These are phyloP conservation scores for Aspergillus latus DNA, from an alignment of 2,329 filamentous ascomycete genomes.

Conservation along the genomic window DNA sequence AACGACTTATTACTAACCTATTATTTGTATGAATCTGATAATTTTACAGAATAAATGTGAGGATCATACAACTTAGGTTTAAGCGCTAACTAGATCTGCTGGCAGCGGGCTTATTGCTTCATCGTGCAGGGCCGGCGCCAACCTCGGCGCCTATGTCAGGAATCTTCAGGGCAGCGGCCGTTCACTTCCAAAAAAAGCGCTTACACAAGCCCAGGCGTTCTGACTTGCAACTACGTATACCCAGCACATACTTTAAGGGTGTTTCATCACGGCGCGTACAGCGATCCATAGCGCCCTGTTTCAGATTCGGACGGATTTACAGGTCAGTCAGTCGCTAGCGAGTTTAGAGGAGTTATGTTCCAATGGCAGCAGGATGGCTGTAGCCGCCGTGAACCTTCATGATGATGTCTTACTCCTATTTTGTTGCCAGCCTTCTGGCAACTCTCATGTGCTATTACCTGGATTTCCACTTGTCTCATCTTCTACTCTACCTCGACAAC, in stretches of 20 bases:
- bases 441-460: background rate
- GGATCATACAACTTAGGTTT: too few relatives aligned
- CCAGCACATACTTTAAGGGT: constrained; percentile 9
- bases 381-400: constrained; percentile 13
- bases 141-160: constrained; percentile 24
- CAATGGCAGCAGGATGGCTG: constrained; percentile 15
- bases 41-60: too few relatives aligned
- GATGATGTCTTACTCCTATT: constrained; percentile 8
- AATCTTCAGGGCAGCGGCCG: background rate
- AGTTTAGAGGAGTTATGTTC: constrained; percentile 20
- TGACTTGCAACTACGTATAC: constrained; percentile 6
- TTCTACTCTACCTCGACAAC: constrained; percentile 12
- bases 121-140: constrained; percentile 22
- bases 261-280: constrained; percentile 35
- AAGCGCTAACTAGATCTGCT: constrained; percentile 21
- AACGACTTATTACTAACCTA: too few relatives aligned
- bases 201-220: constrained; percentile 8
- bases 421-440: background rate
- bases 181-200: constrained; percentile 17
- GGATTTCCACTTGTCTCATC: background rate
- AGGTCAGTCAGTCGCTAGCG: constrained; percentile 17
- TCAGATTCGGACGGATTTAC: constrained; percentile 20
- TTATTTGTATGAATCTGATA: too few relatives aligned
- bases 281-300: constrained; percentile 23
- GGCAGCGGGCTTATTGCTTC: constrained; percentile 17